A percentile compares a stretch with the other conserved stretches of the same genome.
phyloP scores from a whole-genome alignment of 2,329 filamentous ascomycete genomes.

The Ilyonectria mors-panacis region DNA sequence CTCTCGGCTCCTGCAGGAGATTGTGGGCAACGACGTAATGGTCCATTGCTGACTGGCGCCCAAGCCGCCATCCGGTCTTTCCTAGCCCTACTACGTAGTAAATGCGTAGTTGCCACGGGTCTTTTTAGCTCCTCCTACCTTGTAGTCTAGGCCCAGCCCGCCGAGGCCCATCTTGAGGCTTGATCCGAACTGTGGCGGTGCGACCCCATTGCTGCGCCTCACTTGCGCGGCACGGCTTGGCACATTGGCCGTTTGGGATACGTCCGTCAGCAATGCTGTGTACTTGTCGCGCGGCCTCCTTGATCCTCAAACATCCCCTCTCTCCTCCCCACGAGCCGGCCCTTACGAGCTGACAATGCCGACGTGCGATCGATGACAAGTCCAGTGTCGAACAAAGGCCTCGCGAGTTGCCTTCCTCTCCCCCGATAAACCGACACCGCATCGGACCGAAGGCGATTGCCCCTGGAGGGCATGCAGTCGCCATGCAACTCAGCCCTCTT shows the following conservation, averaged over 20 bases:
- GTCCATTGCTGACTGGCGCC: slow-evolving; percentile 36
- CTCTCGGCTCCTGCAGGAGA: slow-evolving; percentile 4
- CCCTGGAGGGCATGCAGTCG: slow-evolving; percentile 60
- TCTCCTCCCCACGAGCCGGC: slow-evolving; percentile 1
- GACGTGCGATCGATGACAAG: slow-evolving; percentile 32
- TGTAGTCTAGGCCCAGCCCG: slow-evolving; percentile 9
- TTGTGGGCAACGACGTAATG: slow-evolving; percentile 23
- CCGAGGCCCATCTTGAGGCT: slow-evolving; percentile 32
- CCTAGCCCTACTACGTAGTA: slow-evolving; percentile 6
- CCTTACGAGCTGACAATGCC: slow-evolving; percentile 37
- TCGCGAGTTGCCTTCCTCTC: slow-evolving; percentile 28
- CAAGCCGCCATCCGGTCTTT: slow-evolving; percentile 12
- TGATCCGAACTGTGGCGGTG: slow-evolving; percentile 44
- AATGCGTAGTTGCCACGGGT: slow-evolving; percentile 35
- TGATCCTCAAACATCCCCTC: slow-evolving; percentile 5
- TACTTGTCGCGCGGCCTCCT: slow-evolving; percentile 20
- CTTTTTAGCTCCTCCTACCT: slow-evolving; percentile 35
- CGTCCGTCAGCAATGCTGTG: slow-evolving; percentile 40
- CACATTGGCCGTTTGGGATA: slow-evolving; percentile 33
- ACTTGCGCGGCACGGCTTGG: slow-evolving; percentile 27
- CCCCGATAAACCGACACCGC: slow-evolving; percentile 27
- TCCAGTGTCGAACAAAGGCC: slow-evolving; percentile 18
- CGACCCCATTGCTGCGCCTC: slow-evolving; percentile 42
- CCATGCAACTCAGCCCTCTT: slow-evolving; percentile 75
- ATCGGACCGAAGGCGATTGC: slow-evolving; percentile 43